Percentiles rank a stretch among this genome's conserved stretches.
phyloP scores from a whole-genome alignment of 495 filamentous ascomycete genomes.

The Aspergillus cristatus region DNA sequence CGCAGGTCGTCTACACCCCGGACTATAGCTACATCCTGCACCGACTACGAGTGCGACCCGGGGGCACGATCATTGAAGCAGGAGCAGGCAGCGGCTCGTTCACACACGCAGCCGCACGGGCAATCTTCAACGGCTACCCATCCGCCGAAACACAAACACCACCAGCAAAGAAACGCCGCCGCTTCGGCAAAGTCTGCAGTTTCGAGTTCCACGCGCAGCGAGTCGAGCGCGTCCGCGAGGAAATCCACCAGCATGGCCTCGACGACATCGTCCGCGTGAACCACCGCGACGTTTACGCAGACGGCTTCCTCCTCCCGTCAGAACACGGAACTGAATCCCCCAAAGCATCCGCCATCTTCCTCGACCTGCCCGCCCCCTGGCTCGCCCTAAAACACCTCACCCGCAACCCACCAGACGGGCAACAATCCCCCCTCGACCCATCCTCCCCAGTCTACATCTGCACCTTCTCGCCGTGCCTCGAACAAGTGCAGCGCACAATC shows the following conservation, averaged over 20 bases:
- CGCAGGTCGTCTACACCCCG: slow-evolving; percentile 95
- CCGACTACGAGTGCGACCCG: slow-evolving; percentile 71
- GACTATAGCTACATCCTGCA: slow-evolving; percentile 96
- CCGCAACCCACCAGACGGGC: slow-evolving; percentile 38
- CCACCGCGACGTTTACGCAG: slow-evolving; percentile 82
- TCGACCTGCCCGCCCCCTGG: slow-evolving; percentile 91
- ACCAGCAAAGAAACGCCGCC: slow-evolving; percentile 12
- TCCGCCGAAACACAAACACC: slow-evolving; percentile 13
- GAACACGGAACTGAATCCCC: slow-evolving; percentile 44
- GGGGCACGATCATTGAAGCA: slow-evolving; percentile 77
- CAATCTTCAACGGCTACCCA: slow-evolving; percentile 78
- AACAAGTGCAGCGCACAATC: slow-evolving; percentile 82
- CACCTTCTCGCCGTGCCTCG: slow-evolving; percentile 93
- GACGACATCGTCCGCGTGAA: slow-evolving; percentile 67
- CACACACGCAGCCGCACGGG: slow-evolving; percentile 80
- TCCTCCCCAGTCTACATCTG: slow-evolving; percentile 62
- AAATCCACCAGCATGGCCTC: slow-evolving; percentile 67
- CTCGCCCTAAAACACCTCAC: slow-evolving; percentile 78
- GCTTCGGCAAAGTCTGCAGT: slow-evolving; percentile 73
- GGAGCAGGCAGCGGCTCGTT: slow-evolving; percentile 93
- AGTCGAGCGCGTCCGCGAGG: slow-evolving; percentile 58
- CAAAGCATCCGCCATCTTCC: slow-evolving; percentile 72
- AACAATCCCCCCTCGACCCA: slow-evolving; percentile 59
- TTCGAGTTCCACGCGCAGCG: slow-evolving; percentile 86
- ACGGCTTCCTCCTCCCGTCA: slow-evolving; percentile 63